phyloP scores from a whole-genome alignment of 2,329 filamentous ascomycete species.

The Fusarium sp. region DNA sequence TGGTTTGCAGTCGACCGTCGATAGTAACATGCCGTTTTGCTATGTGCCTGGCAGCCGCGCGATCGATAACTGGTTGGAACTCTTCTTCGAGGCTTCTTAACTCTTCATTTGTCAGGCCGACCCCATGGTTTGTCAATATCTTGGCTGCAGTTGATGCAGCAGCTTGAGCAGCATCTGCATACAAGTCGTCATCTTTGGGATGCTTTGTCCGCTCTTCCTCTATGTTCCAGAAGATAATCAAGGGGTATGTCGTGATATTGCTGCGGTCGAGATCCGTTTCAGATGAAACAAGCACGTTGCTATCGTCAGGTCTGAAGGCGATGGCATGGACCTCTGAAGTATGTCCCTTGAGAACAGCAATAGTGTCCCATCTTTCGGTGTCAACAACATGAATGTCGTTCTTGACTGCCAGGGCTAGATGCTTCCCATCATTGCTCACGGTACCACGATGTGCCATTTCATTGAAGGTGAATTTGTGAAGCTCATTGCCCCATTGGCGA shows the following conservation, averaged over 20 bases:
- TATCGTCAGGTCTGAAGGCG: slow-evolving; percentile 1
- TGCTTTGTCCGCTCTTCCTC: not conserved
- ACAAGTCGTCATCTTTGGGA: not conserved
- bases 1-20: not conserved
- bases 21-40: slow-evolving; percentile 2
- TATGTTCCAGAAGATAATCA: slow-evolving; percentile 22
- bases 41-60: not conserved
- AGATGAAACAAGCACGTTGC: slow-evolving; percentile 2
- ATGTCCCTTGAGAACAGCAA: slow-evolving; percentile 22
- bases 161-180: not conserved
- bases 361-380: slow-evolving; percentile 2
- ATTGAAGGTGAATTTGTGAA: not conserved
- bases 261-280: not conserved
- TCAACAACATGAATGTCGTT: slow-evolving; percentile 15
- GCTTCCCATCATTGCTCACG: not conserved
- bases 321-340: not conserved
- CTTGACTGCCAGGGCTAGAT: slow-evolving; percentile 5
- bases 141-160: not conserved
- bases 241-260: not conserved
- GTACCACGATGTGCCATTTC: not conserved
- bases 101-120: not conserved
- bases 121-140: not conserved
- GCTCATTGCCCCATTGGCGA: slow-evolving; percentile 18
- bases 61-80: not conserved
- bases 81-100: not conserved